Percentiles rank a stretch among this genome's conserved stretches.
phyloP scores from a whole-genome alignment of 352 stramenopile genomes.

The Phytopythium montanum region DNA sequence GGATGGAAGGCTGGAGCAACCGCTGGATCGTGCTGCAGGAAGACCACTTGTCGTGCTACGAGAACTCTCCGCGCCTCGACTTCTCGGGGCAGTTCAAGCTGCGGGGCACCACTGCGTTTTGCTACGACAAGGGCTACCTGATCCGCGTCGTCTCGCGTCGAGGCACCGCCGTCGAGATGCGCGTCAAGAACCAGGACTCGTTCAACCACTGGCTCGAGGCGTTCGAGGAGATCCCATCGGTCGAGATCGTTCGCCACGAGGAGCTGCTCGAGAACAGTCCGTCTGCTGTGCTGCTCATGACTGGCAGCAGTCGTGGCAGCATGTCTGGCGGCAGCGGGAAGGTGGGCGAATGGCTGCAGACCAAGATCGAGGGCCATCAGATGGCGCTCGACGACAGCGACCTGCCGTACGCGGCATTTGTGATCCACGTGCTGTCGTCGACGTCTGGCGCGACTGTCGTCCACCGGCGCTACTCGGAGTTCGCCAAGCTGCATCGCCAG shows the following conservation, averaged over 20 bases:
- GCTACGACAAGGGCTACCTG: conserved; percentile 69
- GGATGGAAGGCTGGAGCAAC: conserved; percentile 82
- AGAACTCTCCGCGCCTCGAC: conserved; percentile 73
- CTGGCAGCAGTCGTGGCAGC: conserved; percentile 12
- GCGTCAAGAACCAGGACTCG: conserved; percentile 65
- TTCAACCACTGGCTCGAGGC: conserved; percentile 75
- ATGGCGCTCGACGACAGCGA: conserved; percentile 70
- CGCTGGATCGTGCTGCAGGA: conserved; percentile 83
- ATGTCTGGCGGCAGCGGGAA: conserved; percentile 9
- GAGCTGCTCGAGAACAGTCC: conserved; percentile 81
- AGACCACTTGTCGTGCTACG: conserved; percentile 69
- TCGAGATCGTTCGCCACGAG: conserved; percentile 62
- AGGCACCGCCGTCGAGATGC: conserved; percentile 75
- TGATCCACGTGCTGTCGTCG: conserved; percentile 77
- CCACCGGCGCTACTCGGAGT: conserved; percentile 80
- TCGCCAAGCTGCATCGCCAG: conserved; percentile 68
- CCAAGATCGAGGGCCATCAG: conserved; percentile 76
- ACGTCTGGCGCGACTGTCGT: conserved; percentile 57
- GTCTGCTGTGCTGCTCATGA: conserved; percentile 72
- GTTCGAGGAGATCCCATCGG: conserved; percentile 51
- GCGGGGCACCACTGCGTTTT: conserved; percentile 59
- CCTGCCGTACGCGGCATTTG: conserved; percentile 68
- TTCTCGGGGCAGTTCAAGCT: conserved; percentile 74
- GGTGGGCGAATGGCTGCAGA: conserved; percentile 63
- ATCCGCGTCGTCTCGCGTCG: conserved; percentile 70